These are phyloP conservation scores for Suhomyces taliae DNA, from an alignment of 1,139 yeast species.

Conservation along the genomic window DNA sequence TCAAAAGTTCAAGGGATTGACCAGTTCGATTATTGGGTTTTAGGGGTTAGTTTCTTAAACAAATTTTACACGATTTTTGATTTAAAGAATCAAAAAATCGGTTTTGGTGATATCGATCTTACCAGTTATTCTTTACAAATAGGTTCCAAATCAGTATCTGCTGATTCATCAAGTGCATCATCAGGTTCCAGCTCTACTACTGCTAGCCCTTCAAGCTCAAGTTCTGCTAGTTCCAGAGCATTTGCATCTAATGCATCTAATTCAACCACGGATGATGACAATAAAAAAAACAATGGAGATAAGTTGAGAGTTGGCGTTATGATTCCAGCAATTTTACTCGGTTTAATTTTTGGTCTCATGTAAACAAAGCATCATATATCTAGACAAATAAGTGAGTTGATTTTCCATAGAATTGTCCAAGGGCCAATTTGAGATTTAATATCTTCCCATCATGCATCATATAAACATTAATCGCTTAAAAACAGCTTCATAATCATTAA, in stretches of 20 bases:
- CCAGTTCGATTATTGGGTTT: slow-evolving; percentile 39
- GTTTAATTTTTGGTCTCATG: slow-evolving; percentile 1
- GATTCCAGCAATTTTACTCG: slow-evolving; percentile 2
- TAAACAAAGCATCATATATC: not conserved
- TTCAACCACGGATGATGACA: not conserved
- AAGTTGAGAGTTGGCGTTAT: slow-evolving; percentile 3
- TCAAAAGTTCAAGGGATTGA: slow-evolving; percentile 62
- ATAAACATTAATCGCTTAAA: no score
- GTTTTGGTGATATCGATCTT: slow-evolving; percentile 43
- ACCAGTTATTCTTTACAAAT: not conserved
- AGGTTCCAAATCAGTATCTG: not conserved
- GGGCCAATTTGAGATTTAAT: no score
- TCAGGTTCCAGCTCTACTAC: slow-evolving; percentile 1
- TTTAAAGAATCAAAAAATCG: slow-evolving; percentile 48
- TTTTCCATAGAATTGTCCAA: no score
- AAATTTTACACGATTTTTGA: slow-evolving; percentile 62
- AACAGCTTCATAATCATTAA: no score
- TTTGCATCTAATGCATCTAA: slow-evolving; percentile 3
- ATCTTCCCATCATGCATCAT: no score
- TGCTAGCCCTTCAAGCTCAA: slow-evolving; percentile 6
- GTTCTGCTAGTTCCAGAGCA: slow-evolving; percentile 8
- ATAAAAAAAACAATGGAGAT: slow-evolving; percentile 1
- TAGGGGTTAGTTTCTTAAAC: slow-evolving; percentile 63
- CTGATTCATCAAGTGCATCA: not conserved
- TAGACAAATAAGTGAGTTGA: no score